Evolutionary conservation across 169 alveolate genomes (phyloP).

Genomic region (Eimeria brunetti): DNA sequence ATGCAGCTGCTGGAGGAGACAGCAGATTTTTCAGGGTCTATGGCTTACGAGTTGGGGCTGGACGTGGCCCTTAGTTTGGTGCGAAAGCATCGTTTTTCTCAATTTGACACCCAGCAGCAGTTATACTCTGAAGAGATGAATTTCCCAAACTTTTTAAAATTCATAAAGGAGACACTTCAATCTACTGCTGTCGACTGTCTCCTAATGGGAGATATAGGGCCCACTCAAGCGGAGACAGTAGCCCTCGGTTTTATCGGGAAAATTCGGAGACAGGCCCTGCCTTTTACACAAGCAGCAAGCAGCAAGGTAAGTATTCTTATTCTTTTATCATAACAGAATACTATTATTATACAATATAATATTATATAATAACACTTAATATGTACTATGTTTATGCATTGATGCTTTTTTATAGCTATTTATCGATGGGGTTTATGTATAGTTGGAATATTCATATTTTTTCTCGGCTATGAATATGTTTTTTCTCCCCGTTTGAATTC

Average conservation of each 20-base stretch:
- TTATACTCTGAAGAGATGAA: neutral
- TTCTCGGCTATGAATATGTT: too few relatives aligned
- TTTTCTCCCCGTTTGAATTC: too few relatives aligned
- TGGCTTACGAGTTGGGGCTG: slow-evolving; percentile 66
- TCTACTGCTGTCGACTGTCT: slow-evolving; percentile 66
- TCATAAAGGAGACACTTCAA: neutral
- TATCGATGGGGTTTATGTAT: too few relatives aligned
- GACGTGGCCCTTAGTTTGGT: slow-evolving; percentile 59
- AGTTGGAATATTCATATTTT: too few relatives aligned
- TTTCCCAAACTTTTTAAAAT: neutral
- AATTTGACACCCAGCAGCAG: slow-evolving; percentile 46
- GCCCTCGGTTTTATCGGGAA: slow-evolving; percentile 49
- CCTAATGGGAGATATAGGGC: slow-evolving; percentile 78
- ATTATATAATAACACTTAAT: too few relatives aligned
- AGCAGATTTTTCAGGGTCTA: slow-evolving; percentile 43
- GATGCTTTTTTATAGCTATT: neutral
- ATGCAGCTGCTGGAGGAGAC: slow-evolving; percentile 61
- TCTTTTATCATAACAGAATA: too few relatives aligned
- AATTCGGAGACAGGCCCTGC: slow-evolving; percentile 15
- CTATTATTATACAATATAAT: too few relatives aligned
- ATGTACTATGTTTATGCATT: too few relatives aligned
- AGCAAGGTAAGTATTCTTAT: slow-evolving; percentile 25
- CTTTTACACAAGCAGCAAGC: slow-evolving; percentile 65
- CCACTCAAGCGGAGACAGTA: slow-evolving; percentile 8
- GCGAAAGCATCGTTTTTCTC: slow-evolving; percentile 47